Evolutionary conservation across 176 grass and related monocot species (phyloP).

Genomic region (Pontederia crassipes): DNA sequence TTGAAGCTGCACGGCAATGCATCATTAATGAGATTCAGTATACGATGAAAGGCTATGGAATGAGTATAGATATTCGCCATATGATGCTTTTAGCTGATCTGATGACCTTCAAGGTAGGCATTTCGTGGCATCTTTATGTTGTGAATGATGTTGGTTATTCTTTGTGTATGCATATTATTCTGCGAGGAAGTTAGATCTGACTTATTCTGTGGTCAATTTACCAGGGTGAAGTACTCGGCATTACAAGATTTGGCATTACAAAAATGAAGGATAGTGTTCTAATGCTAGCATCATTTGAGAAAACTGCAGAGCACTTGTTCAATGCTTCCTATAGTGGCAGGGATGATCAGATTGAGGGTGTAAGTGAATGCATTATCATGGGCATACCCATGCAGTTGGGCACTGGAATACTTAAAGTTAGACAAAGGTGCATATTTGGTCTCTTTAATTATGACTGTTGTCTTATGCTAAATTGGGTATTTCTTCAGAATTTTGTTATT

Average conservation of each 20-base stretch:
- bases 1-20: slow-evolving; percentile 72
- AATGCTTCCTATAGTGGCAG: slow-evolving; percentile 75
- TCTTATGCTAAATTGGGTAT: neutral
- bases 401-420: slow-evolving; percentile 85
- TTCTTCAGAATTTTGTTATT: neutral
- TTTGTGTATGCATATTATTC: neutral
- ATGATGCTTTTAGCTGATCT: slow-evolving; percentile 98
- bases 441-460: neutral
- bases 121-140: neutral
- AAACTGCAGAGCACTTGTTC: slow-evolving; percentile 86
- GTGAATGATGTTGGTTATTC: neutral
- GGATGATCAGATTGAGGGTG: slow-evolving; percentile 76
- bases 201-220: slow-evolving; percentile 8
- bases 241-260: slow-evolving; percentile 76
- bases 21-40: slow-evolving; percentile 76
- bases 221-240: slow-evolving; percentile 89
- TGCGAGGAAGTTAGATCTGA: neutral
- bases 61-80: slow-evolving; percentile 87
- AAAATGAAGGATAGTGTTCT: slow-evolving; percentile 91
- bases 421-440: slow-evolving; percentile 59
- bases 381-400: slow-evolving; percentile 93
- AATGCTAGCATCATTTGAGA: slow-evolving; percentile 96
- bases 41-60: slow-evolving; percentile 60
- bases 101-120: slow-evolving; percentile 82
- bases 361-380: slow-evolving; percentile 94